Evolutionary conservation across 305 asterid genomes (phyloP), one percentile per base, ranked within the genome.

Genomic region (Fraxinus xanthoxyloides): DNA sequence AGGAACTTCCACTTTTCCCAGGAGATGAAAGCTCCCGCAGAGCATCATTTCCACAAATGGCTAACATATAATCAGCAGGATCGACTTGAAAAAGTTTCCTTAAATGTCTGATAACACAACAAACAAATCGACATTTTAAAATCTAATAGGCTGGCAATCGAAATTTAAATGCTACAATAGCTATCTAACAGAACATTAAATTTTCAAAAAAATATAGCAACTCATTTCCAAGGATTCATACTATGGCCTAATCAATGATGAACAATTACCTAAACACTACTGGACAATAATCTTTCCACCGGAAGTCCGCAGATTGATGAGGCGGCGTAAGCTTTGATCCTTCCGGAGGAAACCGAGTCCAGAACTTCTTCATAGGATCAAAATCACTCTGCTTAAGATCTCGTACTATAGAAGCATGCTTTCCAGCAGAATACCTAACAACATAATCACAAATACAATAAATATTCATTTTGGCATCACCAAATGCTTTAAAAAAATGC

Each of bases 271-370:
- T 92, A 83, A 96, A 96, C 72, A 94, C 99, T 80, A 87, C 87
- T 0, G 99, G 98, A 74, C 98, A 93, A 84, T 96, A 96, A 86
- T 96, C 99, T 89, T 96, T 96, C 98, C 98, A 96, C 65, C 98
- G 89, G 77, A 94, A 96, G 40, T 96, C 99, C 21, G 61, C 73
- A 0, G 98, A 94, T 67, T 92, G 97, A 85, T 97, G 99, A 1
- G 97, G 98, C 0, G 98, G 97, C 0, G 98, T 94, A 75, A 83
- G 82, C 81, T 97, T 95, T 21, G 99, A 93, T 70, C 99, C 99
- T 85, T 89, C 95, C 0, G 97, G 81, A 2, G 97, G 94, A 88
- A 94, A 97, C 86, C 93, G 87, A 56, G 97, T 97, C 98, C 96
- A 91, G 77, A 93, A 93, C 91, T 94, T 97, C 87, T 94, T 97